phyloP scores from a whole-genome alignment of 768 basidiomycete genomes.

The Roridomyces roridus region DNA sequence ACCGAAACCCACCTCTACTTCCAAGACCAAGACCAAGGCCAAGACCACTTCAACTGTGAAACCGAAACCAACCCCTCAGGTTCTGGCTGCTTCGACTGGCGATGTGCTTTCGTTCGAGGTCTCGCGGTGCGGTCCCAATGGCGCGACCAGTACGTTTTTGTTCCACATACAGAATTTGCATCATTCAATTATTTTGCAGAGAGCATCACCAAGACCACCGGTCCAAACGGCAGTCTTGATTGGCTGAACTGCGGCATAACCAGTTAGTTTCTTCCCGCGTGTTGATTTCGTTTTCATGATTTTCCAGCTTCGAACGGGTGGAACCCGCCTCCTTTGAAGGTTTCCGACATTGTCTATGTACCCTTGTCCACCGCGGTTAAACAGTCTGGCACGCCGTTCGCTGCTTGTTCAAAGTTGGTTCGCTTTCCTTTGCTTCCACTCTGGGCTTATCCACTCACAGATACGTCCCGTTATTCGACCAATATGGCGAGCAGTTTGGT shows the following conservation, averaged over 20 bases:
- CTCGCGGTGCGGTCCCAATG: slow-evolving; percentile 51
- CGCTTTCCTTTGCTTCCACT: too few relatives aligned
- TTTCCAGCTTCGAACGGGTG: slow-evolving; percentile 52
- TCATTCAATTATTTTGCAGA: slow-evolving; percentile 38
- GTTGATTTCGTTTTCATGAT: neutral
- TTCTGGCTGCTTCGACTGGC: neutral
- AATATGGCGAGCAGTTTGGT: slow-evolving; percentile 54
- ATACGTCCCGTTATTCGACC: slow-evolving; percentile 52
- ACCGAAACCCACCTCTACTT: neutral
- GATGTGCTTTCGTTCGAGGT: slow-evolving; percentile 42
- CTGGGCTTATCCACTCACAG: neutral
- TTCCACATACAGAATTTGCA: neutral
- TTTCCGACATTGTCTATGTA: slow-evolving; percentile 56
- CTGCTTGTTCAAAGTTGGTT: slow-evolving; percentile 58
- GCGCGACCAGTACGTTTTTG: slow-evolving; percentile 54
- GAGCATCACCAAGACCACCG: slow-evolving; percentile 52
- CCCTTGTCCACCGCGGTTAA: slow-evolving; percentile 55
- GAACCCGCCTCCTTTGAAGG: slow-evolving; percentile 68
- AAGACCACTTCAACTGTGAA: neutral
- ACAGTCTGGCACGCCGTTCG: slow-evolving; percentile 59
- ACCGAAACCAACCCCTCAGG: neutral
- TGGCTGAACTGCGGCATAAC: slow-evolving; percentile 84
- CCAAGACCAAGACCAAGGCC: neutral
- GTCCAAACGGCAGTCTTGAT: slow-evolving; percentile 75
- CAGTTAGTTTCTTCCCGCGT: neutral